Evolutionary conservation across 257 asterid species (phyloP).

Genomic region (Cinchona pubescens): DNA sequence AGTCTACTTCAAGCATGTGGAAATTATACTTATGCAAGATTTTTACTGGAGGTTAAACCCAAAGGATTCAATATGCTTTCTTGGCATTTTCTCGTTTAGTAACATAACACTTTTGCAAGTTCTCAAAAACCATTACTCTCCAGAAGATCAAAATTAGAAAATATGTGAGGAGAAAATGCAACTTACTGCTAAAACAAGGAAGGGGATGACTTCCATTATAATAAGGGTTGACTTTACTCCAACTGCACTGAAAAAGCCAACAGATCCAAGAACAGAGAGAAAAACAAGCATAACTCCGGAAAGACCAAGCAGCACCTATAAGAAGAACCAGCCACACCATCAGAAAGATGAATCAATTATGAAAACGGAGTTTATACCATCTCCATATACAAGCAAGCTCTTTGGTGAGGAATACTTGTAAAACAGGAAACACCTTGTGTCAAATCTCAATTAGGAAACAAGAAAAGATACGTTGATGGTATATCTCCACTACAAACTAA

Average conservation of each 20-base stretch:
- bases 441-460: neutral
- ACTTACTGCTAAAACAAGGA: slow-evolving; percentile 98
- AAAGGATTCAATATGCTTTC: neutral
- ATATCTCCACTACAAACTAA: neutral
- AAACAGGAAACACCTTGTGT: neutral
- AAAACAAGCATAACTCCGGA: slow-evolving; percentile 93
- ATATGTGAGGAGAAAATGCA: slow-evolving; percentile 19
- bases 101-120: neutral
- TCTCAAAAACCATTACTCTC: neutral
- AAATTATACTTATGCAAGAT: neutral
- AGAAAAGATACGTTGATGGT: neutral
- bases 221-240: slow-evolving; percentile 96
- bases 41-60: neutral
- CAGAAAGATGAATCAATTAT: neutral
- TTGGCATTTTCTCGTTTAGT: neutral
- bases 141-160: slow-evolving; percentile 2
- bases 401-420: neutral
- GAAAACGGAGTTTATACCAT: neutral
- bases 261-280: slow-evolving; percentile 98
- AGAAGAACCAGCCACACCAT: slow-evolving; percentile 12
- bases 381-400: neutral
- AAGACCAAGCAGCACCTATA: slow-evolving; percentile 89
- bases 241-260: slow-evolving; percentile 91
- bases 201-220: slow-evolving; percentile 99
- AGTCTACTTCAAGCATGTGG: neutral